These are phyloP conservation scores for Lecanosticta acicola DNA, from an alignment of 2,329 filamentous ascomycete species.

Conservation along the genomic window DNA sequence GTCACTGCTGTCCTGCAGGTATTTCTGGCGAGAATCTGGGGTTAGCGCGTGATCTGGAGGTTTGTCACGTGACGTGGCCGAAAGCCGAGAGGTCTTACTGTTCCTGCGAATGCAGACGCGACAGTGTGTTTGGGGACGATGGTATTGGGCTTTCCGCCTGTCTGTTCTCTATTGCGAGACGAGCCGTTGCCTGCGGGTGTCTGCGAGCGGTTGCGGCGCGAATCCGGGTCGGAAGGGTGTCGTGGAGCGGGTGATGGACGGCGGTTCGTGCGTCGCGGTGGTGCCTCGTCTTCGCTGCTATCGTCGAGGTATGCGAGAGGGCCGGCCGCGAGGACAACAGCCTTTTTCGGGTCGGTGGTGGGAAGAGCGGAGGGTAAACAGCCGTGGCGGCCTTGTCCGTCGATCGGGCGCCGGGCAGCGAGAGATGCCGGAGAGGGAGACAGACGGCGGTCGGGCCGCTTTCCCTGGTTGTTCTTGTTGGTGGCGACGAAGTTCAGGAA, in stretches of 20 bases:
- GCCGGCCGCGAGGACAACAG: conserved; percentile 26
- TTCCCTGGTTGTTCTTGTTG: neutral
- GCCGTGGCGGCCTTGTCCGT: conserved; percentile 18
- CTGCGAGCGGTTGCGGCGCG: conserved; percentile 16
- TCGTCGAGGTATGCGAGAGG: conserved; percentile 32
- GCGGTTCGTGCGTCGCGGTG: conserved; percentile 18
- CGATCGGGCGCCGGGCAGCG: conserved; percentile 16
- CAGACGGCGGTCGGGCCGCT: conserved; percentile 24
- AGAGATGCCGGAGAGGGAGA: conserved; percentile 25
- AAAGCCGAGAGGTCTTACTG: conserved; percentile 12
- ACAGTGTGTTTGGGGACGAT: conserved; percentile 28
- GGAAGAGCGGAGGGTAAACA: conserved; percentile 14
- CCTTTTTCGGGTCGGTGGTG: conserved; percentile 19
- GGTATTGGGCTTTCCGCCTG: conserved; percentile 10
- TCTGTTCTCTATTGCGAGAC: conserved; percentile 10
- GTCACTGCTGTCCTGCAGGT: conserved; percentile 30
- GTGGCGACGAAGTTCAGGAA: conserved; percentile 19
- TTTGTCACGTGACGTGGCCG: conserved; percentile 13
- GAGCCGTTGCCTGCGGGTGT: conserved; percentile 23
- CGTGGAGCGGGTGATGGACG: conserved; percentile 27
- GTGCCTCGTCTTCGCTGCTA: conserved; percentile 24
- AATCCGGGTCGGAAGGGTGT: conserved; percentile 14
- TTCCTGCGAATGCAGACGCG: conserved; percentile 33
- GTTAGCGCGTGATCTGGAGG: conserved; percentile 13
- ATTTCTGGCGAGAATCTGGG: conserved; percentile 24